Evolutionary conservation across 2,329 filamentous ascomycete species (phyloP), one percentile per base, ranked within the genome.

Genomic region (Coccinonectria pachysandricola): DNA sequence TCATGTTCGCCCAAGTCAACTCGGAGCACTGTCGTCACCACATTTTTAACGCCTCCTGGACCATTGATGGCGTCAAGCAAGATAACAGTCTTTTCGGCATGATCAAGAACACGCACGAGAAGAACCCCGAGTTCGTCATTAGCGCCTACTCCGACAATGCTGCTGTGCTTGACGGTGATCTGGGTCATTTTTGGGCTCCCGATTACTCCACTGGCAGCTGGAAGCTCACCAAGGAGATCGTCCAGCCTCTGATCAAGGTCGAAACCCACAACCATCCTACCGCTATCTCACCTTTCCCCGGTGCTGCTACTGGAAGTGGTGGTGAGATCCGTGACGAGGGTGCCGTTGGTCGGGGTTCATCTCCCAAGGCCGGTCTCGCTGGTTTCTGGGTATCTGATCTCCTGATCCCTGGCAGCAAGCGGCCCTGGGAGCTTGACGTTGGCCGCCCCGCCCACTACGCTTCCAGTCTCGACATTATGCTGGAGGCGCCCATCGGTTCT

Each of bases 1-100:
- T 96, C 67, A 96, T 96, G 91, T 98, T 96, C 54, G 88, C 88
- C 10, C 91, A 98, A 59, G 88, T 98, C 53, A 96, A 96, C 64
- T 96, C 88, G 3, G 91, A 98, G 65, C 88, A 96, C 57, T 94
- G 68, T 41, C 64, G 67, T 13, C 68, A 71, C 53, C 93, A 95
- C 64, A 82, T 92, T 45, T 98, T 98, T 71, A 98, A 98, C 56
- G 87, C 91, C 15, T 79, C 77, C 32, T 98, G 91, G 85, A 91
- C 79, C 10, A 92, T 98, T 45, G 87, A 98, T 52, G 87, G 87
- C 27, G 66, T 80, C 40, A 62, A 68, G 38, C 91, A 87, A 68
- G 68, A 73, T 23, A 71, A 80, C 50, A 88, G 79, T 40, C 68
- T 98, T 6, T 98, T 98, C 49, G 76, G 76, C 18, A 96, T 98